phyloP scores from a whole-genome alignment of 2,329 filamentous ascomycete genomes.

The Fusarium citri region DNA sequence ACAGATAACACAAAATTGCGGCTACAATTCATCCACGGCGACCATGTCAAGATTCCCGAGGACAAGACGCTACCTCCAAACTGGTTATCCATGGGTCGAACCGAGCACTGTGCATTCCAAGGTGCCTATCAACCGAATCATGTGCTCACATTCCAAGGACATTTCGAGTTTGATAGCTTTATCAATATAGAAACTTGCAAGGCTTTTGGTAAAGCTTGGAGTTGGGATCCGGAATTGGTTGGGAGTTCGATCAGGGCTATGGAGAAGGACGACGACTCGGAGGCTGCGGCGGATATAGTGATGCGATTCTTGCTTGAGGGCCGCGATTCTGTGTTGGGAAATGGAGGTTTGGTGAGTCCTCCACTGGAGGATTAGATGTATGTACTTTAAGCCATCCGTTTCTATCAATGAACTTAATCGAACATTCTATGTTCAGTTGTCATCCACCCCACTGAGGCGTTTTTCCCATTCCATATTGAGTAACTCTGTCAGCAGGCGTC shows the following conservation, averaged over 20 bases:
- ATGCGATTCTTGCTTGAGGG: slow-evolving; percentile 7
- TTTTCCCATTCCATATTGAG: background rate
- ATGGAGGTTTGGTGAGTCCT: background rate
- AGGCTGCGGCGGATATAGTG: background rate
- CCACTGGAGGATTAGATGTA: background rate
- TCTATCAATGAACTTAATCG: too few relatives aligned
- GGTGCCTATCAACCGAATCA: slow-evolving; percentile 2
- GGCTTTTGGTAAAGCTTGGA: background rate
- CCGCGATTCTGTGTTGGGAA: background rate
- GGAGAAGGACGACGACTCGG: background rate
- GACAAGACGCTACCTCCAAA: background rate
- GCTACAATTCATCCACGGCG: background rate
- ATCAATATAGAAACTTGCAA: slow-evolving; percentile 2
- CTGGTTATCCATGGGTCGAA: slow-evolving; percentile 1
- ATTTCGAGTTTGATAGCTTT: slow-evolving; percentile 1
- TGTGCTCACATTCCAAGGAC: slow-evolving; percentile 2
- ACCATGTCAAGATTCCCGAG: background rate
- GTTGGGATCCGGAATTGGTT: background rate
- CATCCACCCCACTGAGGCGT: background rate
- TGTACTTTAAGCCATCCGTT: background rate
- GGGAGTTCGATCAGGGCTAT: background rate
- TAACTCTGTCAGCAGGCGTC: background rate
- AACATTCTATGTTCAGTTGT: background rate
- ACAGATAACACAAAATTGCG: background rate
- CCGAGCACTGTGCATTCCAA: slow-evolving; percentile 4